These are phyloP conservation scores for Solanum etuberosum DNA, from an alignment of 257 asterid species.

Conservation along the genomic window DNA sequence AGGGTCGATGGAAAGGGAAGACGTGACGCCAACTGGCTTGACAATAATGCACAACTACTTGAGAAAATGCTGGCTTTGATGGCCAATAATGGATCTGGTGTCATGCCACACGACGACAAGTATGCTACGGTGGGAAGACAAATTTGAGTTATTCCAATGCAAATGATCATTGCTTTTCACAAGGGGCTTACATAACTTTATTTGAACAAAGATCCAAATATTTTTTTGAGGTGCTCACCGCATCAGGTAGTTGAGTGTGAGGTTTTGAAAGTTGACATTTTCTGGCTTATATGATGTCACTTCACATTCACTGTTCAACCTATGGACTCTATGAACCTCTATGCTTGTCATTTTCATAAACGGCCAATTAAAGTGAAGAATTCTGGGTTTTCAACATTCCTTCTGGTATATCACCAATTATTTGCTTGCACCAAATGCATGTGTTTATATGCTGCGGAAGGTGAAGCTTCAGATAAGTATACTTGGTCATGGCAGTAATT, in stretches of 20 bases:
- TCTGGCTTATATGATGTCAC: neutral
- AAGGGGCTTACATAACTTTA: neutral
- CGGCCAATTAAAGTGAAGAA: neutral
- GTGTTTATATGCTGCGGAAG: no score
- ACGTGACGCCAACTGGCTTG: neutral
- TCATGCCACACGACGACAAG: neutral
- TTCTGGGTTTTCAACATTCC: neutral
- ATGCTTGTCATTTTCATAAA: neutral
- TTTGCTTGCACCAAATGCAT: neutral
- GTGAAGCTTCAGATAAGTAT: no score
- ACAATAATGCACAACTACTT: neutral
- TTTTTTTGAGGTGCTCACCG: neutral
- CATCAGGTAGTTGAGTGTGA: neutral
- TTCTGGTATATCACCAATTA: neutral
- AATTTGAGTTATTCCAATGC: no score
- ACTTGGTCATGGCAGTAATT: no score
- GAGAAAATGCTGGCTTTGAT: no score
- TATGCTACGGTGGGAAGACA: no score
- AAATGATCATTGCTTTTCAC: neutral
- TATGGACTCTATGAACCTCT: neutral
- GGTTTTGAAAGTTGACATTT: neutral
- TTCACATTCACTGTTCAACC: neutral
- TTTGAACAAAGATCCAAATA: neutral
- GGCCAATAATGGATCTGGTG: no score
- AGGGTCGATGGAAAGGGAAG: neutral